These are phyloP conservation scores for Pilatotrama ljubarskyi DNA, from an alignment of 768 basidiomycete species.

Conservation along the genomic window DNA sequence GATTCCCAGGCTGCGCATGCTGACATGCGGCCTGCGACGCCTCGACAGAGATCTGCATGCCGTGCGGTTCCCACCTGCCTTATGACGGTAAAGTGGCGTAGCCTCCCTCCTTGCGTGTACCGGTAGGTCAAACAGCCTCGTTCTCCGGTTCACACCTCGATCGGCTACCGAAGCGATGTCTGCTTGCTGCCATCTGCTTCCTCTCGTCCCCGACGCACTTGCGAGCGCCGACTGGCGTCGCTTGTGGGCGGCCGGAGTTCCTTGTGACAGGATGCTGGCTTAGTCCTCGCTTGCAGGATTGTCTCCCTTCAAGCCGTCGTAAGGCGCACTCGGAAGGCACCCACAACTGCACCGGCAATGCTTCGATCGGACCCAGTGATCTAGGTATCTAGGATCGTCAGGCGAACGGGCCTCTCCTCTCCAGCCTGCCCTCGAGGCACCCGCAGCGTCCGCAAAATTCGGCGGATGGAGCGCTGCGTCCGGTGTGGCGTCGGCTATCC, in stretches of 20 bases:
- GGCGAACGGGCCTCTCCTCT: neutral
- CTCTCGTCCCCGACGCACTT: slow-evolving; percentile 1
- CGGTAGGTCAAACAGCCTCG: neutral
- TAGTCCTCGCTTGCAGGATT: neutral
- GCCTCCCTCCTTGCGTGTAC: neutral
- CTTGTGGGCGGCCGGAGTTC: neutral
- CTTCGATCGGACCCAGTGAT: neutral
- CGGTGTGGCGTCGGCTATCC: neutral
- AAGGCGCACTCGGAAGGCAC: neutral
- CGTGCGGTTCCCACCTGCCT: slow-evolving; percentile 6
- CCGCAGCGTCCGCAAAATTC: neutral
- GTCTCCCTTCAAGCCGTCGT: neutral
- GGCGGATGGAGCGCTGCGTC: slow-evolving; percentile 1
- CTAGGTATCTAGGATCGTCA: slow-evolving; percentile 2
- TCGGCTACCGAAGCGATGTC: neutral
- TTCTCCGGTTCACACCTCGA: neutral
- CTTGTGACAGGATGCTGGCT: neutral
- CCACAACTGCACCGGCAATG: slow-evolving; percentile 4
- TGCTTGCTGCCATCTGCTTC: neutral
- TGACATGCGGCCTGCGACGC: neutral
- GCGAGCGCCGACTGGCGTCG: neutral
- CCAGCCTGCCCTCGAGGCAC: neutral
- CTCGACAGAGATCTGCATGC: slow-evolving; percentile 4
- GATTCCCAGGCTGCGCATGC: slow-evolving; percentile 2
- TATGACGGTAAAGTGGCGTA: neutral